These are phyloP conservation scores for Lactarius deliciosus DNA, from an alignment of 768 basidiomycete species.

Conservation along the genomic window DNA sequence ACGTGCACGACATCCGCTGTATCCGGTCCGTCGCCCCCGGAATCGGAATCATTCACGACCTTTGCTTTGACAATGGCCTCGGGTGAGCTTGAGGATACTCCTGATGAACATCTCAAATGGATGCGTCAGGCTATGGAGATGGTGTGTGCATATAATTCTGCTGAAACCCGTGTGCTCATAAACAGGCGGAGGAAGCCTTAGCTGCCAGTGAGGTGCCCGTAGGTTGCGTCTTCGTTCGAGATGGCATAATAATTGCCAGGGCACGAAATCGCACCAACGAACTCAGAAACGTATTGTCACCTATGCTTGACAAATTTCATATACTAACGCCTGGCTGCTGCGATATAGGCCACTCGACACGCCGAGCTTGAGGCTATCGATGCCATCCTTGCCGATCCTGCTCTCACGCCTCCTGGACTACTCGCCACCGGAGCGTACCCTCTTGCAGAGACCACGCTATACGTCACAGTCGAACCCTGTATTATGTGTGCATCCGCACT, in stretches of 20 bases:
- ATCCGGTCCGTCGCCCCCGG: no score
- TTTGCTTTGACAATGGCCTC: neutral
- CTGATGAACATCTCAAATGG: slow-evolving; percentile 51
- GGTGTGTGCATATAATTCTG: slow-evolving; percentile 45
- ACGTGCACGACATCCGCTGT: slow-evolving; percentile 16
- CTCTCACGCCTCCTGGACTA: slow-evolving; percentile 51
- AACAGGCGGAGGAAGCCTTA: slow-evolving; percentile 83
- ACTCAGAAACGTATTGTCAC: slow-evolving; percentile 71
- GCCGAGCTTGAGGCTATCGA: slow-evolving; percentile 98
- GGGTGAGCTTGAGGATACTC: neutral
- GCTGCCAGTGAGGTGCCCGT: slow-evolving; percentile 89
- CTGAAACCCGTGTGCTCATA: slow-evolving; percentile 6
- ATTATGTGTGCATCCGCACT: slow-evolving; percentile 99
- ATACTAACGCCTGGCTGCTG: slow-evolving; percentile 18
- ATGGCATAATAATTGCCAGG: slow-evolving; percentile 71
- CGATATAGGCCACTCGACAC: slow-evolving; percentile 83
- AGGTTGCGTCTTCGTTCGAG: slow-evolving; percentile 91
- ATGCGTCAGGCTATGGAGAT: slow-evolving; percentile 84
- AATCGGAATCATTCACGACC: neutral
- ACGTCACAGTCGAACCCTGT: slow-evolving; percentile 98
- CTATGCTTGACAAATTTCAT: slow-evolving; percentile 4
- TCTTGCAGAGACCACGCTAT: slow-evolving; percentile 77
- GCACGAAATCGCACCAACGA: slow-evolving; percentile 95
- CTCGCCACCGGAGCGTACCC: slow-evolving; percentile 47
- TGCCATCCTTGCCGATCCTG: slow-evolving; percentile 64